These are phyloP conservation scores for Suillus subalutaceus DNA, from an alignment of 768 basidiomycete species.

Conservation along the genomic window DNA sequence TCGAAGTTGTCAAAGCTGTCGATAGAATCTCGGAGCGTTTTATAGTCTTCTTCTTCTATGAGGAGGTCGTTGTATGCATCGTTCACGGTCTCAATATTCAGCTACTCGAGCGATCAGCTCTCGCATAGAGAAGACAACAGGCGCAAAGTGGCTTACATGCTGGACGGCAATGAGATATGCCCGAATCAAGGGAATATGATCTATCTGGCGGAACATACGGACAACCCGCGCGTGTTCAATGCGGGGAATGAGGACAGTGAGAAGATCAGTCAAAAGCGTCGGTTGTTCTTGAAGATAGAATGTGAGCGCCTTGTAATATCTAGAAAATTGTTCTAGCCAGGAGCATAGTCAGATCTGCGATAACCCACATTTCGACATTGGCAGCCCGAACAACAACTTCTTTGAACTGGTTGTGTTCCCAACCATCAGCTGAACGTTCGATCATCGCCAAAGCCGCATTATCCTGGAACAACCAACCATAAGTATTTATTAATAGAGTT, in stretches of 20 bases:
- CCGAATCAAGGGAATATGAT: constrained; percentile 94
- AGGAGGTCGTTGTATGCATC: constrained; percentile 98
- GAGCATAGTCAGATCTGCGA: neutral
- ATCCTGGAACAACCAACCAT: constrained; percentile 52
- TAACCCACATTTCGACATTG: constrained; percentile 89
- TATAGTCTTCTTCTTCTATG: constrained; percentile 99
- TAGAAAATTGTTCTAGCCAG: constrained; percentile 29
- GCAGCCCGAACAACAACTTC: constrained; percentile 95
- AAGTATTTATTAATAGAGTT: constrained; percentile 1
- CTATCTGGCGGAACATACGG: constrained; percentile 91
- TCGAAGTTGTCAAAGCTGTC: constrained; percentile 99
- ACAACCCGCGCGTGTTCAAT: constrained; percentile 97
- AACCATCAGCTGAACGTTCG: constrained; percentile 96
- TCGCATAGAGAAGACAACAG: neutral
- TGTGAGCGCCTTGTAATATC: constrained; percentile 92
- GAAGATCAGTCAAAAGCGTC: constrained; percentile 87
- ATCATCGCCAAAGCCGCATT: constrained; percentile 99
- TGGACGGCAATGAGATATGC: constrained; percentile 98
- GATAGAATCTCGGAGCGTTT: constrained; percentile 95
- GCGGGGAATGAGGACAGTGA: constrained; percentile 90
- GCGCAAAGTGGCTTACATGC: constrained; percentile 54
- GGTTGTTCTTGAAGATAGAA: constrained; percentile 97
- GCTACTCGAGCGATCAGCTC: constrained; percentile 44
- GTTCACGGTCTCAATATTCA: constrained; percentile 96
- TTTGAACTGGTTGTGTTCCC: constrained; percentile 99